Evolutionary conservation across 495 filamentous ascomycete genomes (phyloP), one percentile per base, ranked within the genome.

Genomic region (Trichoderma virens): DNA sequence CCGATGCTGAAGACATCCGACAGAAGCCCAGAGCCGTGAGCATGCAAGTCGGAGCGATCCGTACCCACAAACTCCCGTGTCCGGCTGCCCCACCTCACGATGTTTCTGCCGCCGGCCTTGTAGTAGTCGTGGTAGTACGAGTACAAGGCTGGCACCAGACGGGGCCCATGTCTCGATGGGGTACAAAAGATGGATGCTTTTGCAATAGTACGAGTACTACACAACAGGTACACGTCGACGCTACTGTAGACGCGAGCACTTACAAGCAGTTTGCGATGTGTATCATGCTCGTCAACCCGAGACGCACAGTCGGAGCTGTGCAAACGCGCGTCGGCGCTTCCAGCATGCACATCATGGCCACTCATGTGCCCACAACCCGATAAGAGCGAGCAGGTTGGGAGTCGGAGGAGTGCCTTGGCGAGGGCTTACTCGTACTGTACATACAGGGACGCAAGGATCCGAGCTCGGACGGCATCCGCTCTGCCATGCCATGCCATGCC

Each of bases 11-110:
- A 30, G 51, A 56, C 51, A 56, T 56, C 51, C 51, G 51, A 56
- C 51, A 56, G 25, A 56, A 30, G 25, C 51, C 9, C 23, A 27
- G 30, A n/a, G 51, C 51, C 51, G 25, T 56, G 13, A 25, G 25
- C 51, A 56, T 56, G 51, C 51, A 56, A 56, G 51, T 56, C 51
- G 51, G 51, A 56, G 51, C 51, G 51, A 56, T 56, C 51, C 51
- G 51, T 56, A 56, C 51, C 51, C 51, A 56, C 51, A 28, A 56
- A 56, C 51, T 56, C 51, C 51, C 51, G 51, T 30, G 51, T 56
- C 51, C 51, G 51, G 51, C 51, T 20, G 51, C 51, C 51, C 51
- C 51, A 56, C 51, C 51, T 56, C 51, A 56, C 51, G 51, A 56
- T 56, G 51, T 30, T 30, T 56, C 13, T 27, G 51, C 51, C 51